Evolutionary conservation across 768 basidiomycete species (phyloP), one percentile per base, ranked within the genome.

Genomic region (Lentinula aciculospora): DNA sequence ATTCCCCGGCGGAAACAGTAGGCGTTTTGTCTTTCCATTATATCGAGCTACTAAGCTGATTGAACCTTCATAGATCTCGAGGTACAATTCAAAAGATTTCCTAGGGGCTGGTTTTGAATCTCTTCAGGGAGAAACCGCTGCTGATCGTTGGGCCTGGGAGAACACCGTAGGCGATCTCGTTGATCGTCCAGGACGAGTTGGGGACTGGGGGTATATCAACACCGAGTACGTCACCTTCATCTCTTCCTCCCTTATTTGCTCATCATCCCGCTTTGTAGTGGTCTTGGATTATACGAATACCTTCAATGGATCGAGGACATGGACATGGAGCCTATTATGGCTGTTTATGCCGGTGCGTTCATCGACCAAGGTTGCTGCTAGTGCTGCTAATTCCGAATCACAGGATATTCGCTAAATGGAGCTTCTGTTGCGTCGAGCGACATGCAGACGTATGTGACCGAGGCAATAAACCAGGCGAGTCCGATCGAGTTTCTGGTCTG

Each of bases 1-100:
- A 34, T 79, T 86, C 62, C 86, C 85, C 7, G 86, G 86, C 21
- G 86, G 86, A 10, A 85, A 84, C 59, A 86, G 85, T 37, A 53
- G 7, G 51, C 61, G 65, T 84, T 49, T 85, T 81, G 59, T 7
- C 72, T 56, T 36, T 42, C 55, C 61, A n/a, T 21, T 19, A 28
- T 50, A n/a, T n/a, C n/a, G 47, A 48, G 46, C 58, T 62, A 17
- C 59, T 60, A 21, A 2, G 37, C 57, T 5, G 50, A 59, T 3
- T 54, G 23, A 53, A 32, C 58, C 27, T 34, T 76, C 17, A 15
- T 17, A 53, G 51, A 53, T 39, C 25, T 53, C 76, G 76, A 78
- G 71, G 78, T 53, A 23, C 34, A 8, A 28, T 58, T 36, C 21
- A 17, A 29, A n/a, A n/a, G n/a, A n/a, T n/a, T n/a, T n/a, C n/a